Base-by-base conservation (phyloP, 306 rosid genomes). In the Senna siamea region DNA sequence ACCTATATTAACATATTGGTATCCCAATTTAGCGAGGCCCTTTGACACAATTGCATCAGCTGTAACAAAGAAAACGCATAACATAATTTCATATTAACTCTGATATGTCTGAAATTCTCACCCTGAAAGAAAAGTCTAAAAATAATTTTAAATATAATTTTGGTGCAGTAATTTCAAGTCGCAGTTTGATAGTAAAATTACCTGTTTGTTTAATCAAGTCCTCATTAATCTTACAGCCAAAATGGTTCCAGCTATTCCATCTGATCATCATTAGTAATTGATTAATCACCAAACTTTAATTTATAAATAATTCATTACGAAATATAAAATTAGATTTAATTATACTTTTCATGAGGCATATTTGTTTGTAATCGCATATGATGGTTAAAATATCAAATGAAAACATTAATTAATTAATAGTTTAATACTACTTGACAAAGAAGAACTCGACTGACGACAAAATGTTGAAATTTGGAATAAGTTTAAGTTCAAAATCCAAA, bases 221-320 rank as follows among this genome's bases (percentile, higher is more conserved):
- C 76, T 92, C 97, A 3, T 79, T 80, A 30, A 92, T 83, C 3
- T 81, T 4, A 62, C 97, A 92, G 3, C 30, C 14, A 66, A 92
- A 89, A 58, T 89, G 93, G 76, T 92, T 92, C 97, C 93, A 92
- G 73, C 97, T 92, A 70, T 92, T 92, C 87, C 87, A 83, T 61
- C 87, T 83, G 69, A 53, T 58, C 55, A 22, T 38, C 52, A 70
- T 52, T 30, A 58, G 55, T 40, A 83, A 52, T 43, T 70, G 30
- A 43, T 70, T 44, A 26, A 26, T 26, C 30, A 66, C 4, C 37
- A 30, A 57, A 57, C 35, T 7, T 66, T 47, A 12, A 62, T 70
- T 65, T 41, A 28, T 32, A 43, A 76, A 9, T 20, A 40, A 50
- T 15, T 22, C 59, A 43, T 10, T 62, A 63, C 38, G 35, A 61